These are phyloP conservation scores for Mycena albidolilacea DNA, from an alignment of 768 basidiomycete genomes.

Conservation along the genomic window DNA sequence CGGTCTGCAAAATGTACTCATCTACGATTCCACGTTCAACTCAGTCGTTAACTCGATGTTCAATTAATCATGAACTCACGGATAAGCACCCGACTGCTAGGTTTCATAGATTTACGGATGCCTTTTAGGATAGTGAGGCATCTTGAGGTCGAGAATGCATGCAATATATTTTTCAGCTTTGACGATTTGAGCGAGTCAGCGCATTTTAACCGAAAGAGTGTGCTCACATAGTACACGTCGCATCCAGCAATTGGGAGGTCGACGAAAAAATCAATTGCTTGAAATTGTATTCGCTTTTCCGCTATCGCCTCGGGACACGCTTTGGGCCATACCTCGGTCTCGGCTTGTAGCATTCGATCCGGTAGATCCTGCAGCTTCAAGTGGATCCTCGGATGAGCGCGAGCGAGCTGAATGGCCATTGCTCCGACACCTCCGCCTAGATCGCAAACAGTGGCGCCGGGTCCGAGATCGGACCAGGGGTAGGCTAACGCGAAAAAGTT, in stretches of 20 bases:
- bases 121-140: conserved; percentile 34
- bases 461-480: conserved; percentile 45
- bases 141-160: conserved; percentile 23
- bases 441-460: conserved; percentile 47
- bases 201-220: background rate
- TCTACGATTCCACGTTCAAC: conserved; percentile 13
- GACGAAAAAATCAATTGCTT: conserved; percentile 55
- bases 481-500: conserved; percentile 38
- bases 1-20: conserved; percentile 36
- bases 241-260: conserved; percentile 53
- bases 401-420: conserved; percentile 45
- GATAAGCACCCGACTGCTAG: conserved; percentile 36
- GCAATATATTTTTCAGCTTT: conserved; percentile 37
- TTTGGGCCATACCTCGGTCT: conserved; percentile 46
- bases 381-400: conserved; percentile 44
- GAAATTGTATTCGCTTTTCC: conserved; percentile 54
- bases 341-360: conserved; percentile 44
- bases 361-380: conserved; percentile 49
- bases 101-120: conserved; percentile 36
- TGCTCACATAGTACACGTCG: conserved; percentile 59
- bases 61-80: conserved; percentile 11
- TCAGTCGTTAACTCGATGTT: background rate
- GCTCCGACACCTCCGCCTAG: conserved; percentile 51
- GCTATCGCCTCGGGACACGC: conserved; percentile 53
- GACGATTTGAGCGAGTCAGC: background rate